A percentile compares a stretch with the other conserved stretches of the same genome.
phyloP scores from a whole-genome alignment of 306 rosid genomes.

The Cucurbita ficifolia region DNA sequence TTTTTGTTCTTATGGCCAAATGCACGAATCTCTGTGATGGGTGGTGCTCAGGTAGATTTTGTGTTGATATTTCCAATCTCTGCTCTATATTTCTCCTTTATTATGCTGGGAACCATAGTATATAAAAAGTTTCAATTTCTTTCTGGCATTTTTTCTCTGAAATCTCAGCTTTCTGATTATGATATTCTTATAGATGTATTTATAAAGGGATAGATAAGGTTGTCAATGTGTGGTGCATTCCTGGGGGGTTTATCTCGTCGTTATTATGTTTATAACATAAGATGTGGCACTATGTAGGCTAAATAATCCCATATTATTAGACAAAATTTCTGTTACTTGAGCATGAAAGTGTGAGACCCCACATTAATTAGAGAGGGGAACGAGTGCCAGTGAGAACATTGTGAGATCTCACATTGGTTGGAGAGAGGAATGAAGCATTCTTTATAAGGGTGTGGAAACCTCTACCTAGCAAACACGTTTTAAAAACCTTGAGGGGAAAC shows the following conservation, averaged over 20 bases:
- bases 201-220: background rate
- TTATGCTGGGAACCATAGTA: background rate
- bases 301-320: background rate
- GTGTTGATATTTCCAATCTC: background rate
- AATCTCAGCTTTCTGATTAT: background rate
- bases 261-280: background rate
- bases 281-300: background rate
- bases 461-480: too few relatives aligned
- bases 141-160: background rate
- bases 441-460: too few relatives aligned
- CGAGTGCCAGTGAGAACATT: too few relatives aligned
- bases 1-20: conserved; percentile 96
- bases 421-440: too few relatives aligned
- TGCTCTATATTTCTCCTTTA: background rate
- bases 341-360: too few relatives aligned
- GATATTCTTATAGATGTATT: background rate
- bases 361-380: too few relatives aligned
- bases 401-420: too few relatives aligned
- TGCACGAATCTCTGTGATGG: conserved; percentile 92
- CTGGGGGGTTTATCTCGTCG: background rate
- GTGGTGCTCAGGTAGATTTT: conserved; percentile 80
- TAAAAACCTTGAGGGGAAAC: too few relatives aligned
- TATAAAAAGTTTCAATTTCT: background rate
- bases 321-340: background rate
- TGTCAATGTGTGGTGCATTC: background rate